Conservation (phyloP, 116 monocot genomes). For the Phalaenopsis hybrid region DNA sequence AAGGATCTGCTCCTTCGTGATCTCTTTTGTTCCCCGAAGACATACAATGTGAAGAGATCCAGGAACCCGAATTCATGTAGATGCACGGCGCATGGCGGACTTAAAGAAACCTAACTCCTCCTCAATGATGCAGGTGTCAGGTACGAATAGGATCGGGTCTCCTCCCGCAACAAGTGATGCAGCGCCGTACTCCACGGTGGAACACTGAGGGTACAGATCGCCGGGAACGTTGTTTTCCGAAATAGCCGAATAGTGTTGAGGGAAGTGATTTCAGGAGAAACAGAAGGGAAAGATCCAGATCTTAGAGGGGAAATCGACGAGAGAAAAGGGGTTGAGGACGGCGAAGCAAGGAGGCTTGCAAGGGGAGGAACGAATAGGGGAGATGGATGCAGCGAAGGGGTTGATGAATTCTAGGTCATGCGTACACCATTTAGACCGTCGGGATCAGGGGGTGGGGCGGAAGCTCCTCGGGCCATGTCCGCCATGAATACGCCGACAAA, state of each 20-base stretch:
- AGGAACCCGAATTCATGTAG: slow-evolving; percentile 82
- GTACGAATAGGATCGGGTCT: slow-evolving; percentile 45
- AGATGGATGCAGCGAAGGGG: slow-evolving; percentile 72
- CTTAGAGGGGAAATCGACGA: slow-evolving; percentile 81
- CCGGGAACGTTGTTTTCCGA: slow-evolving; percentile 74
- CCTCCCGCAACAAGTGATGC: slow-evolving; percentile 13
- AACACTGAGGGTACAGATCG: slow-evolving; percentile 72
- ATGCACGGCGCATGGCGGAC: slow-evolving; percentile 64
- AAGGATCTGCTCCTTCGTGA: slow-evolving; percentile 71
- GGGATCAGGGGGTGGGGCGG: slow-evolving; percentile 25
- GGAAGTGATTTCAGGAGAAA: slow-evolving; percentile 88
- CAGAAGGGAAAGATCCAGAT: slow-evolving; percentile 99
- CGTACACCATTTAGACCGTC: slow-evolving; percentile 85
- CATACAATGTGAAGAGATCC: slow-evolving; percentile 68
- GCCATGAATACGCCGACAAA: slow-evolving; percentile 43
- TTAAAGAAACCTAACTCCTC: slow-evolving; percentile 79
- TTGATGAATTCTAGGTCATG: slow-evolving; percentile 81
- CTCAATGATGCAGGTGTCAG: slow-evolving; percentile 85
- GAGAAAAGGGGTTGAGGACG: slow-evolving; percentile 72
- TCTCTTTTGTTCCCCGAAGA: slow-evolving; percentile 83
- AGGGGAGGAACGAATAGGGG: slow-evolving; percentile 56
- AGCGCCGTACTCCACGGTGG: slow-evolving; percentile 68
- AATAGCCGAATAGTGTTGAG: slow-evolving; percentile 62
- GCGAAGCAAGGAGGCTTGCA: slow-evolving; percentile 91
- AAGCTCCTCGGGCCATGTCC: slow-evolving; percentile 26